A percentile compares a stretch with the other conserved stretches of the same genome.
Conservation (phyloP, 768 basidiomycete species). For the Termitomyces sp. region DNA sequence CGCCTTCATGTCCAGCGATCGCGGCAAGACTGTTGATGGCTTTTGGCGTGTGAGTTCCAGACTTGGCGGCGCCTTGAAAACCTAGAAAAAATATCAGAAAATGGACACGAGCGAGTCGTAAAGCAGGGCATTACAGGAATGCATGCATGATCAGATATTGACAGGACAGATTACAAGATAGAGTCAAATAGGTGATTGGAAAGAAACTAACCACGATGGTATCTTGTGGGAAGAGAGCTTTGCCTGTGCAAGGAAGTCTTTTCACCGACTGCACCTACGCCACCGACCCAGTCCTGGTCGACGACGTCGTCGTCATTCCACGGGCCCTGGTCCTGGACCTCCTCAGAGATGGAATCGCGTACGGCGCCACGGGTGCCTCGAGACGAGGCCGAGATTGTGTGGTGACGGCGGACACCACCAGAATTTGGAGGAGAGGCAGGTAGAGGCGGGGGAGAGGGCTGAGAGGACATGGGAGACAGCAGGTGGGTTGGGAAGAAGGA, state of each 20-base stretch:
- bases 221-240: slow-evolving; percentile 74
- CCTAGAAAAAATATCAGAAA: slow-evolving; percentile 28
- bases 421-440: slow-evolving; percentile 35
- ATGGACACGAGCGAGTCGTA: slow-evolving; percentile 1
- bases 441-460: slow-evolving; percentile 30
- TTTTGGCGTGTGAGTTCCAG: slow-evolving; percentile 63
- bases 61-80: slow-evolving; percentile 45
- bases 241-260: slow-evolving; percentile 77
- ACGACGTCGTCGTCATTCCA: slow-evolving; percentile 78
- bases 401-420: slow-evolving; percentile 67
- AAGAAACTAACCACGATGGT: slow-evolving; percentile 58
- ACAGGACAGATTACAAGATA: slow-evolving; percentile 10
- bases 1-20: slow-evolving; percentile 82
- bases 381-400: slow-evolving; percentile 76
- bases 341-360: slow-evolving; percentile 65
- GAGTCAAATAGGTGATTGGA: neutral
- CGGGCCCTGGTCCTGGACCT: slow-evolving; percentile 45
- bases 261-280: slow-evolving; percentile 79
- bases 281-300: slow-evolving; percentile 76
- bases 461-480: slow-evolving; percentile 23
- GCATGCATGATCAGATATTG: slow-evolving; percentile 17
- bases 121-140: slow-evolving; percentile 15
- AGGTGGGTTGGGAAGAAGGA: slow-evolving; percentile 6
- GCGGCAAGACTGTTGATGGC: slow-evolving; percentile 78
- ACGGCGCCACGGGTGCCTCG: slow-evolving; percentile 54